Evolutionary conservation across 2,329 filamentous ascomycete species (phyloP).

Genomic region (Pseudogymnoascus sp.): DNA sequence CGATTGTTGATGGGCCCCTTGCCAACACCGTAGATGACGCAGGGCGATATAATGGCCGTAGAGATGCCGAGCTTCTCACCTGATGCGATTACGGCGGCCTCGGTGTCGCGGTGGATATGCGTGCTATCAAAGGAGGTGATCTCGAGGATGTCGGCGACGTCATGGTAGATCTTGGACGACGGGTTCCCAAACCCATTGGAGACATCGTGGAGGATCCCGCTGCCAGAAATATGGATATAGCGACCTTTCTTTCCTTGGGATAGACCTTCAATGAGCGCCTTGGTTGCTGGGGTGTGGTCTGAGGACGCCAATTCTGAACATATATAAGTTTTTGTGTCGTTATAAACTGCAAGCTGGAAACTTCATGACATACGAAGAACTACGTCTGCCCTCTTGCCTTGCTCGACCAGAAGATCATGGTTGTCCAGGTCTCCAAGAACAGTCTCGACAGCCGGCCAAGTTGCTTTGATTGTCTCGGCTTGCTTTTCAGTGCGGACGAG

Average conservation of each 20-base stretch:
- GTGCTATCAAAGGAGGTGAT: slow-evolving; percentile 36
- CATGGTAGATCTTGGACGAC: slow-evolving; percentile 36
- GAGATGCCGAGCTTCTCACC: slow-evolving; percentile 32
- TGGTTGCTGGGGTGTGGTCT: slow-evolving; percentile 10
- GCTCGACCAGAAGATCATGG: slow-evolving; percentile 10
- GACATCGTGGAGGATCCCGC: slow-evolving; percentile 9
- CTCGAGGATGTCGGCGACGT: slow-evolving; percentile 35
- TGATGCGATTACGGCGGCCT: slow-evolving; percentile 39
- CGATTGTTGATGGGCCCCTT: slow-evolving; percentile 43
- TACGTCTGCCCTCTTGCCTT: slow-evolving; percentile 14
- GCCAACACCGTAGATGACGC: slow-evolving; percentile 45
- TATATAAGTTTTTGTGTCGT: background rate
- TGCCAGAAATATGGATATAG: slow-evolving; percentile 17
- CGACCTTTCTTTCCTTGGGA: slow-evolving; percentile 8
- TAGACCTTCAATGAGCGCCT: slow-evolving; percentile 12
- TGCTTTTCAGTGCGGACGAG: slow-evolving; percentile 16
- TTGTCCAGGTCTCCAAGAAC: slow-evolving; percentile 15
- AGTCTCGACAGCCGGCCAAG: slow-evolving; percentile 12
- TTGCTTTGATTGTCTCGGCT: slow-evolving; percentile 10
- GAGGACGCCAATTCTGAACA: slow-evolving; percentile 10
- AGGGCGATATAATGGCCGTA: slow-evolving; percentile 48
- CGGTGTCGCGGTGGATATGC: slow-evolving; percentile 42
- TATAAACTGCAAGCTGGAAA: background rate
- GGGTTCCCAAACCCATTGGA: slow-evolving; percentile 13
- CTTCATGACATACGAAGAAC: slow-evolving; percentile 12